Percentiles rank a stretch among this genome's conserved stretches.
Conservation (phyloP, 2,329 filamentous ascomycete species). For the Sodiomyces alkalinus region DNA sequence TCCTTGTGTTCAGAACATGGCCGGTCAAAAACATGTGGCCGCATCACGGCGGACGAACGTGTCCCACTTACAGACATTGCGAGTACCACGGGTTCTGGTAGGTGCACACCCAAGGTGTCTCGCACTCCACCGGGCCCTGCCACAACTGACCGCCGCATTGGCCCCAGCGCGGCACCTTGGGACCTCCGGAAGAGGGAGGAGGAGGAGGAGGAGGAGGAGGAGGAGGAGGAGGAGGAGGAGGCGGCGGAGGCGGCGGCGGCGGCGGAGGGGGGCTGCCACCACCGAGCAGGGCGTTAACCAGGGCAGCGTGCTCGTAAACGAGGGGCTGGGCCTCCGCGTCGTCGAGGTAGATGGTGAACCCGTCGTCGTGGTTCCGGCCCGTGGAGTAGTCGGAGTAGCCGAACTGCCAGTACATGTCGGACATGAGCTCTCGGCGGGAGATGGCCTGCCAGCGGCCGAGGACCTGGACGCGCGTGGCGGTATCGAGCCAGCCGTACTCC, state of each 20-base stretch:
- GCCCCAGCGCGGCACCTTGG: conserved; percentile 1
- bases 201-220: neutral
- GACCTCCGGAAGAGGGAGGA: neutral
- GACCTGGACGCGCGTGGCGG: conserved; percentile 27
- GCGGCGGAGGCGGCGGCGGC: neutral
- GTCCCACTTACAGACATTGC: conserved; percentile 7
- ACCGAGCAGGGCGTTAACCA: conserved; percentile 14
- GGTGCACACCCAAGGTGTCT: conserved; percentile 6
- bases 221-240: neutral
- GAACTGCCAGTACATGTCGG: conserved; percentile 42
- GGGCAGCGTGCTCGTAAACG: conserved; percentile 27
- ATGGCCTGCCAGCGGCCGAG: conserved; percentile 34
- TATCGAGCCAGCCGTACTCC: conserved; percentile 38
- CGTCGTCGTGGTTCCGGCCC: conserved; percentile 38
- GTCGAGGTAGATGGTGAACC: conserved; percentile 40
- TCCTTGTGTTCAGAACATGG: too few species aligned
- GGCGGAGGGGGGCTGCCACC: neutral
- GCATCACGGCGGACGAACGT: too few species aligned
- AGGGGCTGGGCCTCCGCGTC: conserved; percentile 28
- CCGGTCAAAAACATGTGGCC: too few species aligned
- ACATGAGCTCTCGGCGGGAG: conserved; percentile 27
- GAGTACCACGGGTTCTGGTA: conserved; percentile 8
- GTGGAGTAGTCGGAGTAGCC: conserved; percentile 31
- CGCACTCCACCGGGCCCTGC: conserved; percentile 6
- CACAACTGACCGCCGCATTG: conserved; percentile 10